phyloP scores from a whole-genome alignment of 2,329 filamentous ascomycete species.

The Exophiala bonariae region DNA sequence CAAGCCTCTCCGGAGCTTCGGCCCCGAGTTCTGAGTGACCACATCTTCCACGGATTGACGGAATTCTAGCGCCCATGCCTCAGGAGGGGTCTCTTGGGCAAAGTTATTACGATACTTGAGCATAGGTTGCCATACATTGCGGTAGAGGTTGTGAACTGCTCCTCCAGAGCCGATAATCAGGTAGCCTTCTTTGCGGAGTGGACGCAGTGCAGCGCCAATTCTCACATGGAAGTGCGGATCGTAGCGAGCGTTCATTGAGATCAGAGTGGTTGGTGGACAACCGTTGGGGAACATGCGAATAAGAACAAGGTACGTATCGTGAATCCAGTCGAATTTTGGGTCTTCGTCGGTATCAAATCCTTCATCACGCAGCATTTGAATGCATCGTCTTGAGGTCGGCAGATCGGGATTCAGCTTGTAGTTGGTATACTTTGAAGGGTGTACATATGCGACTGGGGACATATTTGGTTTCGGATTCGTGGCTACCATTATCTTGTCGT shows the following conservation, averaged over 20 bases:
- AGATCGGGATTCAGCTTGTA: constrained; percentile 64
- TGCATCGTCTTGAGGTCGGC: constrained; percentile 48
- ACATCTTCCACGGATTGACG: constrained; percentile 64
- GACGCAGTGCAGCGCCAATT: constrained; percentile 57
- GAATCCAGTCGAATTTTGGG: constrained; percentile 65
- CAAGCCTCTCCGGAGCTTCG: constrained; percentile 54
- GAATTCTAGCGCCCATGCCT: constrained; percentile 63
- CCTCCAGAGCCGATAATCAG: constrained; percentile 11
- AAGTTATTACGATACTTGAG: constrained; percentile 63
- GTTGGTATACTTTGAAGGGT: constrained; percentile 62
- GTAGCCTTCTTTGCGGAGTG: constrained; percentile 43
- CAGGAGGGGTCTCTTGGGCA: constrained; percentile 59
- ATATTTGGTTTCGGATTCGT: constrained; percentile 44
- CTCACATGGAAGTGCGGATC: constrained; percentile 58
- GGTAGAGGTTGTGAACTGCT: constrained; percentile 37
- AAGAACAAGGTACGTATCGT: constrained; percentile 68
- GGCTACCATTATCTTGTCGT: constrained; percentile 59
- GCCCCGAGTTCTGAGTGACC: constrained; percentile 55
- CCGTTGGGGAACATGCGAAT: constrained; percentile 66
- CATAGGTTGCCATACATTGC: constrained; percentile 67
- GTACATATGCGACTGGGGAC: constrained; percentile 60
- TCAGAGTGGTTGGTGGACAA: constrained; percentile 60
- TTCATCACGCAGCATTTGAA: constrained; percentile 48
- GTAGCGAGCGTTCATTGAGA: constrained; percentile 55
- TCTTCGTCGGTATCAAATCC: constrained; percentile 53